Evolutionary conservation across 2,329 filamentous ascomycete genomes (phyloP).

Genomic region (Aspergillus fijiensis): DNA sequence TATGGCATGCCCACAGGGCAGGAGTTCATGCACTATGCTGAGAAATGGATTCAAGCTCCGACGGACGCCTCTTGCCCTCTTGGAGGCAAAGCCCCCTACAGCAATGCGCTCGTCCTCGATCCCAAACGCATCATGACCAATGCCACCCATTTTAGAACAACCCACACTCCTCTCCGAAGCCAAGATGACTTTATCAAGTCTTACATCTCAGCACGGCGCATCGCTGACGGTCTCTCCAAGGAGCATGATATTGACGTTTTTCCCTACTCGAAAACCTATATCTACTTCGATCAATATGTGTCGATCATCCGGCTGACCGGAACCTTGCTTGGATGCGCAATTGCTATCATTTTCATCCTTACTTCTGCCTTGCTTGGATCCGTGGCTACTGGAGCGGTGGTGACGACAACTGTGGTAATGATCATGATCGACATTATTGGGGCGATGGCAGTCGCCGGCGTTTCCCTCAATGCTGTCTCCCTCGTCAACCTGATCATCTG

Average conservation of each 20-base stretch:
- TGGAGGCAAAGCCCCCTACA: slow-evolving; percentile 84
- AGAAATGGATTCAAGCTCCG: slow-evolving; percentile 77
- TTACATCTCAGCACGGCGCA: slow-evolving; percentile 84
- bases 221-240: slow-evolving; percentile 71
- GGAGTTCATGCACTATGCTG: slow-evolving; percentile 85
- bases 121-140: slow-evolving; percentile 64
- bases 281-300: slow-evolving; percentile 98
- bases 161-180: slow-evolving; percentile 80
- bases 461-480: slow-evolving; percentile 91
- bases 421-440: slow-evolving; percentile 91
- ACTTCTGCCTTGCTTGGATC: slow-evolving; percentile 81
- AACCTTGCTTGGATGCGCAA: slow-evolving; percentile 74
- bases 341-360: slow-evolving; percentile 81
- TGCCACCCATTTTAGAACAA: slow-evolving; percentile 88
- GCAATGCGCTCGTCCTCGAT: slow-evolving; percentile 78
- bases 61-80: slow-evolving; percentile 83
- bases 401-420: slow-evolving; percentile 88
- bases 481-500: slow-evolving; percentile 97
- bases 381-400: slow-evolving; percentile 73
- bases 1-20: slow-evolving; percentile 86
- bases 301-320: slow-evolving; percentile 78
- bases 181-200: slow-evolving; percentile 92
- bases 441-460: slow-evolving; percentile 83
- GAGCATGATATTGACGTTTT: slow-evolving; percentile 80
- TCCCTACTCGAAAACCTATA: slow-evolving; percentile 96